Evolutionary conservation across 371 early-diverging fungal genomes (phyloP).

Genomic region (Apophysomyces sp.): DNA sequence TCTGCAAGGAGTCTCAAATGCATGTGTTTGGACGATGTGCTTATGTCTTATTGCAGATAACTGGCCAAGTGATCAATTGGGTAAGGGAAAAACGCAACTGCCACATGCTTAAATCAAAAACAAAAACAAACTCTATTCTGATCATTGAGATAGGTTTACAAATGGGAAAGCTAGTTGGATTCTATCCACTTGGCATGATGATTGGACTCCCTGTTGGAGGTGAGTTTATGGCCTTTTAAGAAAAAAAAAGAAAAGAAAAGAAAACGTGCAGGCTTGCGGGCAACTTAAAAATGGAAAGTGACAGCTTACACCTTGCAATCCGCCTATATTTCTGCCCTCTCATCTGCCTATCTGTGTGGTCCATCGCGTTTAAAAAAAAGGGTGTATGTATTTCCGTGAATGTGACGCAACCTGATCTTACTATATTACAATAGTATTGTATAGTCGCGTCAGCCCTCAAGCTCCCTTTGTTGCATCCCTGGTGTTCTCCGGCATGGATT

Average conservation of each 20-base stretch:
- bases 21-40: conserved; percentile 65
- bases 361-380: background rate
- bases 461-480: conserved; percentile 77
- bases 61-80: conserved; percentile 55
- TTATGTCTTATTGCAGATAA: conserved; percentile 63
- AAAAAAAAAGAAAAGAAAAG: no score
- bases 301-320: background rate
- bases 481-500: conserved; percentile 57
- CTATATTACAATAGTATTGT: conserved; percentile 29
- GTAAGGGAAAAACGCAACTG: conserved; percentile 16
- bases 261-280: background rate
- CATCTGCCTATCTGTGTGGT: background rate
- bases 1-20: conserved; percentile 67
- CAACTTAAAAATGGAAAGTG: background rate
- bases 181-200: conserved; percentile 63
- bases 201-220: conserved; percentile 65
- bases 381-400: background rate
- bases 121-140: conserved; percentile 1
- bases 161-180: conserved; percentile 67
- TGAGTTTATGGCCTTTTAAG: conserved; percentile 5
- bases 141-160: conserved; percentile 46
- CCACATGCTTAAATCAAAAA: background rate
- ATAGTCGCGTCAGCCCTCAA: conserved; percentile 61
- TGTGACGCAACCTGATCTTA: background rate
- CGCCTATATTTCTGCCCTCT: background rate